A percentile compares a stretch with the other conserved stretches of the same genome.
These are phyloP conservation scores for Macadamia integrifolia DNA, from an alignment of 164 flowering plant species.

Conservation along the genomic window DNA sequence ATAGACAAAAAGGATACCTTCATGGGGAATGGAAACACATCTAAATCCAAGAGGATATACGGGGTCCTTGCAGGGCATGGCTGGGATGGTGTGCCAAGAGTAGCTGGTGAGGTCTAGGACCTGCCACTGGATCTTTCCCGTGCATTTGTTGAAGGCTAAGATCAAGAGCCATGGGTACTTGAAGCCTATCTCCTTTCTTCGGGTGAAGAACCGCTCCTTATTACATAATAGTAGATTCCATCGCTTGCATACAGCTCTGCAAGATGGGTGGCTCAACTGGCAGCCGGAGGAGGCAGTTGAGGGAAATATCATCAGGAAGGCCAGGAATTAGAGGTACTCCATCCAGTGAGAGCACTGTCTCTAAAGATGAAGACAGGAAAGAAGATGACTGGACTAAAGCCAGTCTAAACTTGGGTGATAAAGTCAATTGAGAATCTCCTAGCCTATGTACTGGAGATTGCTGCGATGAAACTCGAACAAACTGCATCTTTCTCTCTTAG, in stretches of 20 bases:
- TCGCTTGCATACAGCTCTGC: slow-evolving; percentile 61
- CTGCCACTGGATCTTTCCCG: slow-evolving; percentile 53
- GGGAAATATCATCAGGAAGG: slow-evolving; percentile 82
- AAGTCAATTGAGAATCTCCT: slow-evolving; percentile 72
- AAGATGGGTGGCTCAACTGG: slow-evolving; percentile 58
- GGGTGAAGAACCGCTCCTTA: slow-evolving; percentile 63
- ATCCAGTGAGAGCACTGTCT: slow-evolving; percentile 29
- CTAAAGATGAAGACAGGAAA: slow-evolving; percentile 27
- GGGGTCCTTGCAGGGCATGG: slow-evolving; percentile 61
- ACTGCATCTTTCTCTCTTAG: slow-evolving; percentile 42
- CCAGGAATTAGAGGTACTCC: slow-evolving; percentile 72
- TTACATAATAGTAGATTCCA: slow-evolving; percentile 65
- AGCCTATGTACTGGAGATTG: slow-evolving; percentile 71
- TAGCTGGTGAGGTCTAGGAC: slow-evolving; percentile 47
- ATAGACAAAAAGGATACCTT: slow-evolving; percentile 44
- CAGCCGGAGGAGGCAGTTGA: slow-evolving; percentile 72
- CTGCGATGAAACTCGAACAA: slow-evolving; percentile 73
- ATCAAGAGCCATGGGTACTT: slow-evolving; percentile 63
- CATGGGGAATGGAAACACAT: slow-evolving; percentile 39
- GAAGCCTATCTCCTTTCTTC: slow-evolving; percentile 54
- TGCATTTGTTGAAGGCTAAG: slow-evolving; percentile 45
- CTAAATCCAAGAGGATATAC: slow-evolving; percentile 46
- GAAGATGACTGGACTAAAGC: slow-evolving; percentile 35
- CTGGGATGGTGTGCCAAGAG: slow-evolving; percentile 60
- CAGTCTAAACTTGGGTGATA: slow-evolving; percentile 74